Evolutionary conservation across 129 eudicot genomes (phyloP), one percentile per base, ranked within the genome.

Genomic region (Saposhnikovia divaricata): DNA sequence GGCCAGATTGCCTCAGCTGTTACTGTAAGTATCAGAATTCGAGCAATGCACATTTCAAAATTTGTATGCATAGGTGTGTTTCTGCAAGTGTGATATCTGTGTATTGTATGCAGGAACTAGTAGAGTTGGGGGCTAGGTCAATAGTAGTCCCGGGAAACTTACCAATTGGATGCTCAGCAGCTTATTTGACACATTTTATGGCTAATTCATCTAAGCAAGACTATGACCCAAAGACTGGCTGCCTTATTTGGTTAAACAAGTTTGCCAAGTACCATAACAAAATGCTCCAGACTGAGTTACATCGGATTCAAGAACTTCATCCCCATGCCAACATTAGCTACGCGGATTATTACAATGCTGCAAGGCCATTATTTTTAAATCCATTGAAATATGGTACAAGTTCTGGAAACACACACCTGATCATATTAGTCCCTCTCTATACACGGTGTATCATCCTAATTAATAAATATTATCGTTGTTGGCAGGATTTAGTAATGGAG

Each of bases 81-180:
- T 37, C 11, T 71, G 45, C 7, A 37, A 0, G 45, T 31, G n/a
- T 71, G 23, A 37, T 6, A 3, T 37, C 23, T 23, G 16, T n/a
- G 18, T 75, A 46, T 75, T 11, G 2, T 37, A 18, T 66, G 81
- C 89, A 89, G 91, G 93, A 87, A 73, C 80, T 89, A 25, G 85
- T 89, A 46, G 78, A 85, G 34, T 70, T 85, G 10, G 97, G 97
- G 71, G 97, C 90, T 1, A 81, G 51, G 55, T 87, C 90, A 0
- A 14, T 91, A 47, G 47, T 89, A 12, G 90, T 91, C 25, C 97
- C 97, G 0, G 93, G 93, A 34, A 87, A 87, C 74, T 51, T 89
- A 3, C 97, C 97, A 10, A 86, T 87, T 42, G 93, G 97, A 51
- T 91, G 97, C 86, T 84, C 85, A 0, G 74, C 92, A 1, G 82